Percentiles rank a stretch among this genome's conserved stretches.
These are phyloP conservation scores for Botrytis aclada DNA, from an alignment of 2,329 filamentous ascomycete genomes.

Conservation along the genomic window DNA sequence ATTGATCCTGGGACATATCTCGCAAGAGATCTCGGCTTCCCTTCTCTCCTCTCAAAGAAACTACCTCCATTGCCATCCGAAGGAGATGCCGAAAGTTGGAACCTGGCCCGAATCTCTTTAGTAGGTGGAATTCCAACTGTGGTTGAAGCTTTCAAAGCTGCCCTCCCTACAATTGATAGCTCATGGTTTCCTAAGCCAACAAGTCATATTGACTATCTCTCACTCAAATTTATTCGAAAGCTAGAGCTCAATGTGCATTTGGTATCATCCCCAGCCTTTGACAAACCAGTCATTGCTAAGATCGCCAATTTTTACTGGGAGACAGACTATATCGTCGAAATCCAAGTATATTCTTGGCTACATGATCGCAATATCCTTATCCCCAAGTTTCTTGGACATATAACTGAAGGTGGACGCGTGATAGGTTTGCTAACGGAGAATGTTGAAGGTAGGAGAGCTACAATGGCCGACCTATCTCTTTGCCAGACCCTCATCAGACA, in stretches of 20 bases:
- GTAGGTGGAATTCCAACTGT: slow-evolving; percentile 34
- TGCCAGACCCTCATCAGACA: slow-evolving; percentile 35
- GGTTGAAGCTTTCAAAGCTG: slow-evolving; percentile 28
- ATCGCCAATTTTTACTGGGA: neutral
- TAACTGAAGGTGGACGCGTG: slow-evolving; percentile 21
- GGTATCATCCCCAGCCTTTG: slow-evolving; percentile 23
- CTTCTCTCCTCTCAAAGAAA: slow-evolving; percentile 35
- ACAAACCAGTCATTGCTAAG: slow-evolving; percentile 20
- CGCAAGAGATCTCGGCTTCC: slow-evolving; percentile 38
- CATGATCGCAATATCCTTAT: slow-evolving; percentile 25
- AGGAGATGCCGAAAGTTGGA: slow-evolving; percentile 39
- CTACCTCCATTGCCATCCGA: slow-evolving; percentile 42
- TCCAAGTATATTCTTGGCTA: slow-evolving; percentile 29
- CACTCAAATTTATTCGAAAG: slow-evolving; percentile 32
- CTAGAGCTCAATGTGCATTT: slow-evolving; percentile 24
- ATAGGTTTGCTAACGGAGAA: slow-evolving; percentile 29
- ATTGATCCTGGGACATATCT: slow-evolving; percentile 40
- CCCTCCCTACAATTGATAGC: slow-evolving; percentile 37
- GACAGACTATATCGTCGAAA: slow-evolving; percentile 20
- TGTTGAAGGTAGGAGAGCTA: slow-evolving; percentile 34
- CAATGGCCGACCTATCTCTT: slow-evolving; percentile 31
- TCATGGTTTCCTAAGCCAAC: slow-evolving; percentile 38
- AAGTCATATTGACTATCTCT: slow-evolving; percentile 38
- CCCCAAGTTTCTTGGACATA: slow-evolving; percentile 39
- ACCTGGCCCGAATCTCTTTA: slow-evolving; percentile 39